Base-by-base conservation (phyloP, 139 green algal species). In the Coccomyxa sp. region DNA sequence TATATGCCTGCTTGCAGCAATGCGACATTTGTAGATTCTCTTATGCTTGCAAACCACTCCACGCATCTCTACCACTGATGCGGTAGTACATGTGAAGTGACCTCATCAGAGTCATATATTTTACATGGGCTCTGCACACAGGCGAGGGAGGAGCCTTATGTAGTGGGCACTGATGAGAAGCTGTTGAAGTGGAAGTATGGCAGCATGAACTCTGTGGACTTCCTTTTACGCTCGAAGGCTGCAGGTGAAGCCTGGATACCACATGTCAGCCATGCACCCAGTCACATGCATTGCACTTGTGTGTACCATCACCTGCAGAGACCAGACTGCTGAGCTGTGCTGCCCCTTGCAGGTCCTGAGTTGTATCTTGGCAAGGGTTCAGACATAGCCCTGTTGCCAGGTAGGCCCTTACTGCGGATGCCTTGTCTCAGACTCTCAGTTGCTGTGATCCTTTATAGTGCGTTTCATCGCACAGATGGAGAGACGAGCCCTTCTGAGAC, bases 161-260 rank as follows among this genome's bases (percentile, higher is more conserved):
- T 92, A 7, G 73, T 88, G 1, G 83, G 88, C 55, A 98, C 96
- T 10, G 94, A 86, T 84, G 78, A 96, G 22, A 88, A 92, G 76
- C 89, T 99, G 73, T 90, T 98, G 54, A 99, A 99, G 82, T 99
- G 94, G 93, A 99, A 99, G 89, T 98, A 93, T 83, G 84, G 93
- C 6, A 85, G 95, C 83, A 84, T 98, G 74, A 99, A 99, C 89
- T 96, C 89, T 0, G 96, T 99, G 41, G 96, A 99, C 86, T 99
- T 99, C 79, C 84, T 89, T 10, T 73, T 93, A 34, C 78, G 70
- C 6, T 27, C 31, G 12, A 75, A 12, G 8, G 8, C 69, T 71
- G 39, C 31, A 74, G 75, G 55, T 36, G 29, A 73, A 22, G 14
- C 64, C 7, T 33, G 31, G n/a, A 37, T 16, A 29, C 64, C 64